Evolutionary conservation across 2,329 filamentous ascomycete genomes (phyloP), one percentile per base, ranked within the genome.

Genomic region (Alternaria alternata): DNA sequence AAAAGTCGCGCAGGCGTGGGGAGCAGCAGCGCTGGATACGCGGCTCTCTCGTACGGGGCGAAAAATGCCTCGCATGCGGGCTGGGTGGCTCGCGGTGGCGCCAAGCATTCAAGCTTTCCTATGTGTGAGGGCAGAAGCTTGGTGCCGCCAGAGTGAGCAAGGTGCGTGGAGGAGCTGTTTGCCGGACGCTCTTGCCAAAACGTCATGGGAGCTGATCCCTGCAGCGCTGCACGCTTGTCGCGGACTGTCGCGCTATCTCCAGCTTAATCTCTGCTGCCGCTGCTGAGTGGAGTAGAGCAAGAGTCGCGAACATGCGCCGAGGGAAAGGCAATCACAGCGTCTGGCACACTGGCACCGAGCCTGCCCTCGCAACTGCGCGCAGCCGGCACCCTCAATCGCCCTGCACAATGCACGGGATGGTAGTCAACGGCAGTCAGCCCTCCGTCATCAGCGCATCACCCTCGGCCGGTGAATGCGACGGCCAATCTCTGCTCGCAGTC

Each of bases 201-300:
- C 58, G 58, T 60, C 58, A 60, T 60, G 53, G 42, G 53, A 42
- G 47, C 41, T 34, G 24, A 60, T 60, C 58, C 58, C 53, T 60
- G 53, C 58, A n/a, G 34, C 24, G 46, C 47, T 18, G 51, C 52
- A 60, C 57, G 57, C 57, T 51, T 60, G 57, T 57, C 53, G 58
- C 58, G 41, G 58, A 57, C 54, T 47, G 58, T 60, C 53, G 65
- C 62, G 65, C 65, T 66, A 67, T 67, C 65, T 64, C 65, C 64
- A 60, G 65, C 65, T 65, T 67, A 67, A 67, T 67, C 62, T 67
- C 63, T 61, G 62, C 62, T 62, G 62, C 62, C 64, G 58, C 63
- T 63, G 44, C 20, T 24, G 39, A 4, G 57, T 39, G 52, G 52
- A 54, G 42, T 14, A 59, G 61, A 42, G 39, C 20, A 20, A 42